These are phyloP conservation scores for Berkeleyomyces rouxiae DNA, from an alignment of 2,329 filamentous ascomycete species.

Conservation along the genomic window DNA sequence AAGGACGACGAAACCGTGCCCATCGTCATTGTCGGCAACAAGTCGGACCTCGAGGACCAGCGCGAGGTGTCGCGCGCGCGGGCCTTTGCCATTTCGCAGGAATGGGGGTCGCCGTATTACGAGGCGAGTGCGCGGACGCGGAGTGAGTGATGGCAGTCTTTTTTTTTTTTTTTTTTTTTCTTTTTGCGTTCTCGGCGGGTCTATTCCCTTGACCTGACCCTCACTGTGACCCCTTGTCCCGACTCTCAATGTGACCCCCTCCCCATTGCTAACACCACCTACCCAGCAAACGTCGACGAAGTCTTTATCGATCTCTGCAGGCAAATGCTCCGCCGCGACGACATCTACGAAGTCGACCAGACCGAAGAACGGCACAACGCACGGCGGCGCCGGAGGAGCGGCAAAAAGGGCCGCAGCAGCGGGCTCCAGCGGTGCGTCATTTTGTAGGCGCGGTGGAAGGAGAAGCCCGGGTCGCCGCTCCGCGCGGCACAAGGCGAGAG, in stretches of 20 bases:
- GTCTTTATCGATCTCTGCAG: conserved; percentile 73
- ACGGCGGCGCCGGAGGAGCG: conserved; percentile 19
- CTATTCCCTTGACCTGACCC: conserved; percentile 3
- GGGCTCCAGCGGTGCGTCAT: conserved; percentile 18
- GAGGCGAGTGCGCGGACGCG: conserved; percentile 70
- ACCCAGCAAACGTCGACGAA: conserved; percentile 65
- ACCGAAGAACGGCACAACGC: conserved; percentile 22
- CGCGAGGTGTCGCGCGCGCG: conserved; percentile 60
- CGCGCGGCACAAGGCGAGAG: too few relatives aligned
- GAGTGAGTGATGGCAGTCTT: conserved; percentile 29
- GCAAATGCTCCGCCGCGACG: conserved; percentile 65
- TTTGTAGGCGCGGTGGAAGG: conserved; percentile 6
- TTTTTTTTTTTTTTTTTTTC: background rate
- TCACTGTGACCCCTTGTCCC: background rate
- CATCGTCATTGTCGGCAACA: conserved; percentile 85
- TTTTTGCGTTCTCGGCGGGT: background rate
- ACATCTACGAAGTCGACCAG: conserved; percentile 24
- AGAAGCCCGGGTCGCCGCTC: background rate
- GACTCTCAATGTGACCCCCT: background rate
- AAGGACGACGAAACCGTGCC: conserved; percentile 75
- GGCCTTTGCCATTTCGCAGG: conserved; percentile 71
- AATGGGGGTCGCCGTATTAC: conserved; percentile 81
- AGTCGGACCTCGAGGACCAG: conserved; percentile 77
- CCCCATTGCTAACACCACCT: background rate
- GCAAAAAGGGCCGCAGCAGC: conserved; percentile 18